Evolutionary conservation across 441 rosid genomes (phyloP).

Genomic region (Bruguiera hainesii): DNA sequence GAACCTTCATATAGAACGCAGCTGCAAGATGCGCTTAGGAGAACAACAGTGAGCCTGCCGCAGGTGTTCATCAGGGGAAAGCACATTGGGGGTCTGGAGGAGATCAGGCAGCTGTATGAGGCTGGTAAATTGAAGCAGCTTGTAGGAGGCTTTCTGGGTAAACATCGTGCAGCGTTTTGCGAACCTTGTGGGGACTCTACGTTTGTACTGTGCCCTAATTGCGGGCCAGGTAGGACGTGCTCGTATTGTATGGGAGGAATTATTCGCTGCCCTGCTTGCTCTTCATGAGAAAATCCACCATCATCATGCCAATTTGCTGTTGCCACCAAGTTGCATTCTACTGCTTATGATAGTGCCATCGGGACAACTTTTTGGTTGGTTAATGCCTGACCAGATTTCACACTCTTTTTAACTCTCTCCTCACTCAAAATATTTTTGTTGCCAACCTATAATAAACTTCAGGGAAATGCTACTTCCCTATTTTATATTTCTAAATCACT

Average conservation of each 20-base stretch:
- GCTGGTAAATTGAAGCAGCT: conserved; percentile 49
- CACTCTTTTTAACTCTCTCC: no score
- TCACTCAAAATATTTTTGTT: no score
- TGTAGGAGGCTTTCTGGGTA: conserved; percentile 38
- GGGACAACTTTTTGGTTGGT: background rate
- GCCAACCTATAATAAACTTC: no score
- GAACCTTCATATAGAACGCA: conserved; percentile 48
- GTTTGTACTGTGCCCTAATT: conserved; percentile 47
- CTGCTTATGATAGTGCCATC: background rate
- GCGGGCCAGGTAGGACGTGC: conserved; percentile 60
- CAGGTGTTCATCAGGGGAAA: conserved; percentile 52
- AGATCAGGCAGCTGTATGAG: conserved; percentile 55
- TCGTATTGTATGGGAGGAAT: conserved; percentile 57
- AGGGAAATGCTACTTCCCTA: no score
- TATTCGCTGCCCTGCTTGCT: conserved; percentile 53
- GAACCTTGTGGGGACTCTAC: conserved; percentile 55
- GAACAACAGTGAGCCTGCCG: conserved; percentile 40
- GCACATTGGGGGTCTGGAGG: conserved; percentile 54
- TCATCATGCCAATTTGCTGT: no score
- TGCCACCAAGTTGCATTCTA: background rate
- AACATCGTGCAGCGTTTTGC: conserved; percentile 33
- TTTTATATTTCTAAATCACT: no score
- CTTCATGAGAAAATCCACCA: background rate
- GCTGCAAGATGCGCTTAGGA: conserved; percentile 33
- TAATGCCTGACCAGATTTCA: no score